Percentiles rank a stretch among this genome's conserved stretches.
Evolutionary conservation across 495 filamentous ascomycete genomes (phyloP).

Genomic region (Talaromyces borbonicus): DNA sequence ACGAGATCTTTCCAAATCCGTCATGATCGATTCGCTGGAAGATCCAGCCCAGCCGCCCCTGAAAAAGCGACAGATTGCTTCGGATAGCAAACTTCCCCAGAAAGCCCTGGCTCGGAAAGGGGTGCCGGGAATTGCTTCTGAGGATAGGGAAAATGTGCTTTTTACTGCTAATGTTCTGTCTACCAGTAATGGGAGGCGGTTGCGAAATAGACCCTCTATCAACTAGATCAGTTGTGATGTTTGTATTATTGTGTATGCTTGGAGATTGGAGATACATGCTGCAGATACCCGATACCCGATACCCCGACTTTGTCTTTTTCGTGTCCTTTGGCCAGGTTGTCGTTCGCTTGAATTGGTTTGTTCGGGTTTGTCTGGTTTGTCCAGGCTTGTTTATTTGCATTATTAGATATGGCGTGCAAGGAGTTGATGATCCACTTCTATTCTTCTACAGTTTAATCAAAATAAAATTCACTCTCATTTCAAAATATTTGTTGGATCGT

Average conservation of each 20-base stretch:
- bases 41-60: slow-evolving; percentile 39
- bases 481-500: too few relatives aligned
- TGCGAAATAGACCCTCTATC: slow-evolving; percentile 20
- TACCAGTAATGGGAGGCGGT: slow-evolving; percentile 17
- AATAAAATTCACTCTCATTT: too few relatives aligned
- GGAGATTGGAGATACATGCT: not conserved
- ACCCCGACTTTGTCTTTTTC: not conserved
- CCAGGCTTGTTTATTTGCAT: too few relatives aligned
- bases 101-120: slow-evolving; percentile 37
- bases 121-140: slow-evolving; percentile 27
- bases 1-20: slow-evolving; percentile 6
- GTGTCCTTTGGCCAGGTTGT: too few relatives aligned
- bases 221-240: not conserved
- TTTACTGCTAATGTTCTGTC: too few relatives aligned
- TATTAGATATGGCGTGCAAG: too few relatives aligned
- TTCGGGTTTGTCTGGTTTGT: too few relatives aligned
- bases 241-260: not conserved
- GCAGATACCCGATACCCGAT: slow-evolving; percentile 3
- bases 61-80: slow-evolving; percentile 38
- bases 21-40: slow-evolving; percentile 18
- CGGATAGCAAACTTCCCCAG: slow-evolving; percentile 31
- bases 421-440: too few relatives aligned
- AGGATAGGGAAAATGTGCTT: slow-evolving; percentile 54
- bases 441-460: too few relatives aligned
- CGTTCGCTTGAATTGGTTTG: too few relatives aligned